Percentiles rank a stretch among this genome's conserved stretches.
These are phyloP conservation scores for Macaranga tanarius DNA, from an alignment of 441 rosid genomes.

Conservation along the genomic window DNA sequence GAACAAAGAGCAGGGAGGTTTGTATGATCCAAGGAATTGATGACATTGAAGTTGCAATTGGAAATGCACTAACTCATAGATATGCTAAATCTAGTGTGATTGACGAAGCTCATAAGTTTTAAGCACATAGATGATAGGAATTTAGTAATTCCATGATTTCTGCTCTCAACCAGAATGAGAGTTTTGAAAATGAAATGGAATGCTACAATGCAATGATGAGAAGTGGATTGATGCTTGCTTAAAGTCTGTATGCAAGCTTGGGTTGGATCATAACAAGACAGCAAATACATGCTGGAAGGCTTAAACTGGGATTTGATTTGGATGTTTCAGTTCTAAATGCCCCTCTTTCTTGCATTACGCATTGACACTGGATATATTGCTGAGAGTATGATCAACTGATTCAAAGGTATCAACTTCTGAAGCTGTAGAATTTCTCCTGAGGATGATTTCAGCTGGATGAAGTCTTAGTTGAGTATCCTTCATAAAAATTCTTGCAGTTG, in stretches of 20 bases:
- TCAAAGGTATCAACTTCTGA: slow-evolving; percentile 45
- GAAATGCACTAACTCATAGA: slow-evolving; percentile 28
- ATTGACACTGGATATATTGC: slow-evolving; percentile 49
- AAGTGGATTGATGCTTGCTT: slow-evolving; percentile 50
- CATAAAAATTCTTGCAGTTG: slow-evolving; percentile 55
- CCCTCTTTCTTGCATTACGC: slow-evolving; percentile 59
- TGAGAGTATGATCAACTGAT: slow-evolving; percentile 58
- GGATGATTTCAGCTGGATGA: slow-evolving; percentile 58
- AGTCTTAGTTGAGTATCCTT: slow-evolving; percentile 57
- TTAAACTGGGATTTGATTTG: slow-evolving; percentile 48
- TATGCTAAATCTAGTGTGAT: too few relatives aligned
- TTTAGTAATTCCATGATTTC: slow-evolving; percentile 71
- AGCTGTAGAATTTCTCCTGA: slow-evolving; percentile 38
- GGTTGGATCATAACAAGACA: slow-evolving; percentile 35
- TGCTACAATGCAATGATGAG: slow-evolving; percentile 51
- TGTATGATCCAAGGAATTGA: slow-evolving; percentile 47
- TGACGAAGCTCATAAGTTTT: too few relatives aligned
- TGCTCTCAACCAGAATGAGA: slow-evolving; percentile 67
- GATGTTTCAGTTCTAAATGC: slow-evolving; percentile 78
- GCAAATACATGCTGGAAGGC: slow-evolving; percentile 60
- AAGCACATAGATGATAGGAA: slow-evolving; percentile 23
- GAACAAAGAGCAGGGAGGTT: slow-evolving; percentile 61
- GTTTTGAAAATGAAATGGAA: slow-evolving; percentile 49
- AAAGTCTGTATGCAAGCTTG: slow-evolving; percentile 70
- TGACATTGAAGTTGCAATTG: slow-evolving; percentile 39